Evolutionary conservation across 2,329 filamentous ascomycete species (phyloP).

Genomic region (Myotisia sp.): DNA sequence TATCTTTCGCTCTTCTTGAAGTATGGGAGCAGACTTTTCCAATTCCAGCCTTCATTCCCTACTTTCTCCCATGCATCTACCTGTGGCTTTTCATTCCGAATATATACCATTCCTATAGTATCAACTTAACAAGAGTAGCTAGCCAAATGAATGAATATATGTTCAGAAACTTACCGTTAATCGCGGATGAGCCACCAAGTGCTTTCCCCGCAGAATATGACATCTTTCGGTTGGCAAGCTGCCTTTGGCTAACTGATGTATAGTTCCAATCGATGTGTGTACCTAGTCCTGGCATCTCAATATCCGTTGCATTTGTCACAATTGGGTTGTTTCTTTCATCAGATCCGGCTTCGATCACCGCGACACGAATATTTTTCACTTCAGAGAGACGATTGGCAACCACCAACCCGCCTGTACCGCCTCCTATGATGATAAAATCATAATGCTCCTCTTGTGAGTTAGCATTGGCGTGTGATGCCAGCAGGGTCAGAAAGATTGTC

Average conservation of each 20-base stretch:
- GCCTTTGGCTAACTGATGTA: slow-evolving; percentile 22
- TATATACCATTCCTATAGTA: too few species aligned
- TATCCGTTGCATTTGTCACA: slow-evolving; percentile 14
- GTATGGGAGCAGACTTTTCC: slow-evolving; percentile 34
- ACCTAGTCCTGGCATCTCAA: background rate
- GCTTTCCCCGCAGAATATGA: slow-evolving; percentile 39
- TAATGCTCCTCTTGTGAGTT: too few species aligned
- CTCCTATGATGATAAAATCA: slow-evolving; percentile 16
- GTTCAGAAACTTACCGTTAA: slow-evolving; percentile 32
- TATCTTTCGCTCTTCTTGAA: slow-evolving; percentile 31
- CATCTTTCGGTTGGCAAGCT: slow-evolving; percentile 32
- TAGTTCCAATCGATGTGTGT: background rate
- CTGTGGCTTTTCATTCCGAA: too few species aligned
- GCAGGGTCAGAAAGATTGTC: too few species aligned
- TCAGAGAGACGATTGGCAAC: slow-evolving; percentile 27
- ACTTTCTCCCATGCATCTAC: slow-evolving; percentile 34
- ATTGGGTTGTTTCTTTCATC: slow-evolving; percentile 19
- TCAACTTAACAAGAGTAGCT: too few species aligned
- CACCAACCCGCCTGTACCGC: slow-evolving; percentile 16
- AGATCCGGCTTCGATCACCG: slow-evolving; percentile 30
- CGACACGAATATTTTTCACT: slow-evolving; percentile 27
- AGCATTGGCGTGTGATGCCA: too few species aligned
- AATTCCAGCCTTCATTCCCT: slow-evolving; percentile 35
- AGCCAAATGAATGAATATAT: slow-evolving; percentile 10
- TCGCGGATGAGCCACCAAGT: slow-evolving; percentile 39